Conservation (phyloP, 176 grass and related monocot species). For the Lolium multiflorum region DNA sequence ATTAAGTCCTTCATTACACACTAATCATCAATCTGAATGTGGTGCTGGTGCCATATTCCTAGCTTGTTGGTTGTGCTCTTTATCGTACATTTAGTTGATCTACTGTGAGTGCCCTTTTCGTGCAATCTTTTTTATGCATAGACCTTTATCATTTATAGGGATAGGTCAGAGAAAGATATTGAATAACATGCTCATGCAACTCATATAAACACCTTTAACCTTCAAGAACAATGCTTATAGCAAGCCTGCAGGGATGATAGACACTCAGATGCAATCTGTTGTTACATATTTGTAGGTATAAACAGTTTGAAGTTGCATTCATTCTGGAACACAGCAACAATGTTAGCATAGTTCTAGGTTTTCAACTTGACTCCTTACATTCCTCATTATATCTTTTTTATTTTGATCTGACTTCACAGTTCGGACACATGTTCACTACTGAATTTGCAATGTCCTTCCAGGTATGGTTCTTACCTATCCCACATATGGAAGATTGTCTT, state of each 20-base stretch:
- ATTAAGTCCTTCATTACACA: neutral
- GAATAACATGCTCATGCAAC: neutral
- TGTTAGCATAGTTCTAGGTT: neutral
- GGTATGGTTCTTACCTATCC: constrained; percentile 26
- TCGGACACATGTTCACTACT: neutral
- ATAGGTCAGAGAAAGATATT: neutral
- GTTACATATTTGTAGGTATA: neutral
- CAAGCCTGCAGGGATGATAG: neutral
- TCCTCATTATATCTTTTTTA: neutral
- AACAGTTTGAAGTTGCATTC: neutral
- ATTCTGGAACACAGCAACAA: neutral
- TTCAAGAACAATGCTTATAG: neutral
- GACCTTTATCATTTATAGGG: neutral
- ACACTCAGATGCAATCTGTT: neutral
- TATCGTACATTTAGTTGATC: neutral
- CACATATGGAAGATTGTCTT: constrained; percentile 28
- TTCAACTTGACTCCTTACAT: neutral
- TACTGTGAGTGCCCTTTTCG: neutral
- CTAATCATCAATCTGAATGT: neutral
- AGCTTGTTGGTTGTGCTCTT: neutral
- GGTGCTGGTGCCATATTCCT: neutral
- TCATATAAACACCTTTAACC: neutral
- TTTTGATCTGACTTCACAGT: neutral
- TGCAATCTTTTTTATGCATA: neutral
- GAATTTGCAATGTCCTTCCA: constrained; percentile 16